phyloP scores from a whole-genome alignment of 768 basidiomycete species.

The Cystobasidiopsis lactophilus region DNA sequence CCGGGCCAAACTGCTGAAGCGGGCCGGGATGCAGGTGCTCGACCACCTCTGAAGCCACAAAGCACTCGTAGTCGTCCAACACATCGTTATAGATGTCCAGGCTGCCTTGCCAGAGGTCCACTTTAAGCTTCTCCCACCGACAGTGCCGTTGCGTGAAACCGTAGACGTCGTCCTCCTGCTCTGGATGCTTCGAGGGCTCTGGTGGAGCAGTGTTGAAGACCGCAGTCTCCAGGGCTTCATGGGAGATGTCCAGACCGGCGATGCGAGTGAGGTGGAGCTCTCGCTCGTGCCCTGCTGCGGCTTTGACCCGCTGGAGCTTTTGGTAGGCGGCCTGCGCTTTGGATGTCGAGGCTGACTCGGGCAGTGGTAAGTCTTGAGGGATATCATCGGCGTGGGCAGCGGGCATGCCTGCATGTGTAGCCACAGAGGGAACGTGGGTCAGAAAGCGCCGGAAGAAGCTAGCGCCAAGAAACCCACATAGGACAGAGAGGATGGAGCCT shows the following conservation, averaged over 20 bases:
- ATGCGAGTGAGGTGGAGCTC: slow-evolving; percentile 9
- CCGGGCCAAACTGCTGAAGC: slow-evolving; percentile 41
- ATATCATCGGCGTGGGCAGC: neutral
- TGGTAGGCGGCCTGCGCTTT: neutral
- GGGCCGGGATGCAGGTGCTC: slow-evolving; percentile 28
- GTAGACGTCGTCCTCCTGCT: neutral
- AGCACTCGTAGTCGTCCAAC: slow-evolving; percentile 6
- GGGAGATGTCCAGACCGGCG: slow-evolving; percentile 7
- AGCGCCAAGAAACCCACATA: neutral
- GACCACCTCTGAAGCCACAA: slow-evolving; percentile 9
- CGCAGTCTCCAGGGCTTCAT: neutral
- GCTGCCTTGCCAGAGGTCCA: slow-evolving; percentile 10
- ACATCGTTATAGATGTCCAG: slow-evolving; percentile 8
- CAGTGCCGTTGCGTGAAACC: neutral
- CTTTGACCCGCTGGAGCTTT: neutral
- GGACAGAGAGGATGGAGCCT: neutral
- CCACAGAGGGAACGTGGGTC: neutral
- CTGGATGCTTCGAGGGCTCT: neutral
- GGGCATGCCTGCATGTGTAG: neutral
- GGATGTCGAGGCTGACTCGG: neutral
- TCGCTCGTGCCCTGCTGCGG: neutral
- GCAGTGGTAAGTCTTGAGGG: neutral
- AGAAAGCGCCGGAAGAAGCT: neutral
- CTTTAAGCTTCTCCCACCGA: slow-evolving; percentile 8
- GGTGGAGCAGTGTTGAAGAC: slow-evolving; percentile 2